phyloP scores from a whole-genome alignment of 176 grass and related monocot genomes.

The Juncus effusus region DNA sequence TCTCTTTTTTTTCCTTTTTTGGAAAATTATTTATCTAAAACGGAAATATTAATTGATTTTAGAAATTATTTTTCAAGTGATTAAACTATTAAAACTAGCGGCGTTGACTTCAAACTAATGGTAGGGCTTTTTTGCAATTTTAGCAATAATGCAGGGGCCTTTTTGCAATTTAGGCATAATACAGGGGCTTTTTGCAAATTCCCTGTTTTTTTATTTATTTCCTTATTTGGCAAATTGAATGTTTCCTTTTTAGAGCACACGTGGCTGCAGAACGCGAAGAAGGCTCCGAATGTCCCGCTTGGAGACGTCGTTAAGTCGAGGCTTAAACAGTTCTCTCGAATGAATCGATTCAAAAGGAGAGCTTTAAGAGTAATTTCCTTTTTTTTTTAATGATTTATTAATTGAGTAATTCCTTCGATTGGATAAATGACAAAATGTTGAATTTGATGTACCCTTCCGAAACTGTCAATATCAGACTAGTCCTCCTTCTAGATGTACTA shows the following conservation, averaged over 20 bases:
- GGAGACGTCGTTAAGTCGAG: conserved; percentile 98
- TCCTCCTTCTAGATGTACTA: neutral
- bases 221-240: neutral
- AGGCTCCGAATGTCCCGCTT: conserved; percentile 98
- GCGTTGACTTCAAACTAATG: too few relatives aligned
- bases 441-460: conserved; percentile 11
- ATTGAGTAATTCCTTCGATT: neutral
- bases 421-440: too few relatives aligned
- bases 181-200: neutral
- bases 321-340: conserved; percentile 99
- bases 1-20: conserved; percentile 6
- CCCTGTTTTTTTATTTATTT: neutral
- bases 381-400: conserved; percentile 9
- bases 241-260: conserved; percentile 55
- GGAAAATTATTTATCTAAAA: neutral
- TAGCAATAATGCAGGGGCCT: too few relatives aligned
- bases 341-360: conserved; percentile 99
- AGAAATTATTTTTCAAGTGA: too few relatives aligned
- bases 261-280: conserved; percentile 99
- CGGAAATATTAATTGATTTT: too few relatives aligned
- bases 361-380: conserved; percentile 59
- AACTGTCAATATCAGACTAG: neutral
- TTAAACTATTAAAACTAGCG: too few relatives aligned
- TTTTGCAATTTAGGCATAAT: too few relatives aligned
- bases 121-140: neutral